Evolutionary conservation across 106 monocot species (phyloP).

Genomic region (Iris macrosiphon): DNA sequence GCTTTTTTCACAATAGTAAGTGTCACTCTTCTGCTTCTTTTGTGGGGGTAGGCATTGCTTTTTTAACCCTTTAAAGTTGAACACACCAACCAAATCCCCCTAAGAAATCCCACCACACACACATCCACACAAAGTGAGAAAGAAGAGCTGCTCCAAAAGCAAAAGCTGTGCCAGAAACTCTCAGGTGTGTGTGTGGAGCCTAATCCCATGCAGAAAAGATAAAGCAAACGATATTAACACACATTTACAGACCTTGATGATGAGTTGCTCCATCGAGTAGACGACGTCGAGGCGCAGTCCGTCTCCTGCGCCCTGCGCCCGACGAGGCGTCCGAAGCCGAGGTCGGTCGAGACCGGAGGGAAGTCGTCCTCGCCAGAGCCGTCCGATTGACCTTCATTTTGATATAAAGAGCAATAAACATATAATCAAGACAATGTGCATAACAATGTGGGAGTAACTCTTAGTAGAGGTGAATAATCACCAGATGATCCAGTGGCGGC

Average conservation of each 20-base stretch:
- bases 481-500: too few species aligned
- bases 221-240: too few species aligned
- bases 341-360: conserved; percentile 14
- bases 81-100: neutral
- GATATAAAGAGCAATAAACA: too few species aligned
- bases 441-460: too few species aligned
- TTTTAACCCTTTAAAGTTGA: too few species aligned
- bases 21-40: too few species aligned
- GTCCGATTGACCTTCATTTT: conserved; percentile 51
- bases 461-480: conserved; percentile 1
- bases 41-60: too few species aligned
- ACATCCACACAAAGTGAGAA: neutral
- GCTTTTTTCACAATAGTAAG: too few species aligned
- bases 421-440: neutral
- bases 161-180: neutral
- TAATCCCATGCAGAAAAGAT: too few species aligned
- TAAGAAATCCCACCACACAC: neutral
- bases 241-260: conserved; percentile 75
- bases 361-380: conserved; percentile 62
- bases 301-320: too few species aligned
- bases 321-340: conserved; percentile 23
- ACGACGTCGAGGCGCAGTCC: conserved; percentile 9
- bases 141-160: neutral
- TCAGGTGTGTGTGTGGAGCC: too few species aligned
- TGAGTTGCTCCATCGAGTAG: conserved; percentile 46